phyloP scores from a whole-genome alignment of 2,329 filamentous ascomycete species.

The Microsporum canis region DNA sequence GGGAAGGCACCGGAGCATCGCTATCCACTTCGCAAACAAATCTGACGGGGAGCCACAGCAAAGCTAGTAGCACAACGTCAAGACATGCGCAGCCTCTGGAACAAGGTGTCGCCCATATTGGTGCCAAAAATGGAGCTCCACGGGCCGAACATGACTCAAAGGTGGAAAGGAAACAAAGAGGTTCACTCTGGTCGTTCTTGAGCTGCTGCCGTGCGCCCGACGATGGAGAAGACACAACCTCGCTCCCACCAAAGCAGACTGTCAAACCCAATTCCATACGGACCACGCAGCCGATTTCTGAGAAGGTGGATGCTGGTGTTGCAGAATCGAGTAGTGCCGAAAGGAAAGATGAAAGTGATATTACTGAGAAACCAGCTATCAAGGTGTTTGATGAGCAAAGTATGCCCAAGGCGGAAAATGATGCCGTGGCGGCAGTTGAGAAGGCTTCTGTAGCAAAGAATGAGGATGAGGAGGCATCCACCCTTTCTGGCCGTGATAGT shows the following conservation, averaged over 20 bases:
- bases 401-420: constrained; percentile 20
- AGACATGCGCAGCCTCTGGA: constrained; percentile 27
- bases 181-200: constrained; percentile 36
- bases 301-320: constrained; percentile 30
- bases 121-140: constrained; percentile 22
- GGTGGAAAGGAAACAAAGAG: constrained; percentile 31
- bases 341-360: constrained; percentile 27
- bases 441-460: background rate
- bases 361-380: constrained; percentile 30
- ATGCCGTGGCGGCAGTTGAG: constrained; percentile 1
- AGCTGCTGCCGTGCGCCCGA: constrained; percentile 39
- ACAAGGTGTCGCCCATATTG: constrained; percentile 3
- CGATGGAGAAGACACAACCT: constrained; percentile 27
- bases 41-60: constrained; percentile 45
- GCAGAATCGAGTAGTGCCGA: constrained; percentile 32
- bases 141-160: constrained; percentile 26
- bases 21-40: constrained; percentile 38
- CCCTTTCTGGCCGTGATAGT: background rate
- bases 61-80: constrained; percentile 45
- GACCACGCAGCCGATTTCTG: constrained; percentile 23
- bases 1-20: constrained; percentile 42
- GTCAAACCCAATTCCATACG: constrained; percentile 29
- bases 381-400: constrained; percentile 23
- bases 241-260: constrained; percentile 37
- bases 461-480: background rate